These are phyloP conservation scores for Jatropha multifida DNA, from an alignment of 441 rosid species.

Conservation along the genomic window DNA sequence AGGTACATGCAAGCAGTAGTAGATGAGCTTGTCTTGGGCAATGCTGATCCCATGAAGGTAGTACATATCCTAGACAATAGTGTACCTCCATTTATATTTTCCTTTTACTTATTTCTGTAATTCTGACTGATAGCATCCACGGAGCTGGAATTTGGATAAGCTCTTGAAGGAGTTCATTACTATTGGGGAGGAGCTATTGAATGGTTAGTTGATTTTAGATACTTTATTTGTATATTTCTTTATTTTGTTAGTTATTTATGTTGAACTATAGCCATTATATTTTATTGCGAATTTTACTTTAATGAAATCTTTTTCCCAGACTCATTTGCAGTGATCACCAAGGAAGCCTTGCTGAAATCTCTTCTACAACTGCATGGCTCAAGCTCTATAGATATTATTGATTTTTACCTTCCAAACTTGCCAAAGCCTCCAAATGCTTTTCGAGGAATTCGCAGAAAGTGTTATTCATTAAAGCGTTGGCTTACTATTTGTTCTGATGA, in stretches of 20 bases:
- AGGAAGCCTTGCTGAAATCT: slow-evolving; percentile 54
- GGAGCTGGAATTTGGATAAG: slow-evolving; percentile 71
- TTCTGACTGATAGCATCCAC: slow-evolving; percentile 67
- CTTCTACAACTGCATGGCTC: slow-evolving; percentile 54
- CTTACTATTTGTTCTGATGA: slow-evolving; percentile 88
- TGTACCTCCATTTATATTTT: slow-evolving; percentile 14
- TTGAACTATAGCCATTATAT: slow-evolving; percentile 8
- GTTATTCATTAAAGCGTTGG: slow-evolving; percentile 74
- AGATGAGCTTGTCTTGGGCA: slow-evolving; percentile 75
- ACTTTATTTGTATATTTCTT: slow-evolving; percentile 10
- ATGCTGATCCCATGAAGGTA: slow-evolving; percentile 75
- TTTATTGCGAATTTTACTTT: slow-evolving; percentile 13
- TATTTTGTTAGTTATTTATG: slow-evolving; percentile 10
- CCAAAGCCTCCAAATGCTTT: slow-evolving; percentile 81
- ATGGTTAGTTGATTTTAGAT: slow-evolving; percentile 52
- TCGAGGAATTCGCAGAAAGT: slow-evolving; percentile 80
- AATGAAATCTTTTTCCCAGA: slow-evolving; percentile 42
- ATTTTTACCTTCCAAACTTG: slow-evolving; percentile 67
- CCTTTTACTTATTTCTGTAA: slow-evolving; percentile 28
- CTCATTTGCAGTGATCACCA: slow-evolving; percentile 53
- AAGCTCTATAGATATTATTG: slow-evolving; percentile 52
- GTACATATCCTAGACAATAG: slow-evolving; percentile 19
- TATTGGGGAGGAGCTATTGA: slow-evolving; percentile 62
- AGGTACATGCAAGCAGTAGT: slow-evolving; percentile 99
- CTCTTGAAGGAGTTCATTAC: slow-evolving; percentile 60